A percentile compares a stretch with the other conserved stretches of the same genome.
phyloP scores from a whole-genome alignment of 2,329 filamentous ascomycete genomes.

The Neopestalotiopsis sp. region DNA sequence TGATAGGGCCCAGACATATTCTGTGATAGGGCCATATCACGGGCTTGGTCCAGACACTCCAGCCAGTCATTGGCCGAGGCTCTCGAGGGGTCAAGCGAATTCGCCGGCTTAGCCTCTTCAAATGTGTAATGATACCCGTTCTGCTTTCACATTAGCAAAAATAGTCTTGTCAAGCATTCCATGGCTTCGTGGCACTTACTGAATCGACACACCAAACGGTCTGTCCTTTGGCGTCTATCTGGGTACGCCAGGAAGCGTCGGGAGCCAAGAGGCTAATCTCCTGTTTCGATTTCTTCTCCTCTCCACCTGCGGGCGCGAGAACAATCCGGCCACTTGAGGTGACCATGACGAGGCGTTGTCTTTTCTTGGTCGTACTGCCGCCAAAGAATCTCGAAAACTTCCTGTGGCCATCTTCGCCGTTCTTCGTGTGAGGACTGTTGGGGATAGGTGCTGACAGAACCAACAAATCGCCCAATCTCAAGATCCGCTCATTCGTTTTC shows the following conservation, averaged over 20 bases:
- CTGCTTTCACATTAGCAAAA: constrained; percentile 20
- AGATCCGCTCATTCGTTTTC: constrained; percentile 87
- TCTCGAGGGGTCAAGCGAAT: constrained; percentile 60
- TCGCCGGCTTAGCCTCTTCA: constrained; percentile 83
- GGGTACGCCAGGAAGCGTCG: constrained; percentile 80
- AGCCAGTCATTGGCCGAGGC: constrained; percentile 88
- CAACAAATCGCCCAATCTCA: constrained; percentile 90
- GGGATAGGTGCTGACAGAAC: constrained; percentile 81
- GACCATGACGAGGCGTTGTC: constrained; percentile 91
- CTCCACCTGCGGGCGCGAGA: constrained; percentile 87
- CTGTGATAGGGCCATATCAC: constrained; percentile 81
- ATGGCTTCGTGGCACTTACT: constrained; percentile 62
- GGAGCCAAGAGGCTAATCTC: constrained; percentile 83
- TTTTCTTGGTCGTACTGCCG: constrained; percentile 88
- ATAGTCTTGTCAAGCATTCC: constrained; percentile 14
- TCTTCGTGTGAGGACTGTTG: constrained; percentile 71
- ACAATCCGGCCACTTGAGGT: constrained; percentile 91
- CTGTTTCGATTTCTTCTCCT: constrained; percentile 93
- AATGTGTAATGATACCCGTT: constrained; percentile 87
- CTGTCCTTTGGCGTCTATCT: constrained; percentile 85
- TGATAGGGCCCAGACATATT: constrained; percentile 70
- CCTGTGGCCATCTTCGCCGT: constrained; percentile 76
- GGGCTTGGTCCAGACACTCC: constrained; percentile 83
- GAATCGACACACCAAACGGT: constrained; percentile 91
- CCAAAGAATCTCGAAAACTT: constrained; percentile 95